Percentiles rank a stretch among this genome's conserved stretches.
Evolutionary conservation across 2,329 filamentous ascomycete species (phyloP).

Genomic region (Parastagonospora avenae): DNA sequence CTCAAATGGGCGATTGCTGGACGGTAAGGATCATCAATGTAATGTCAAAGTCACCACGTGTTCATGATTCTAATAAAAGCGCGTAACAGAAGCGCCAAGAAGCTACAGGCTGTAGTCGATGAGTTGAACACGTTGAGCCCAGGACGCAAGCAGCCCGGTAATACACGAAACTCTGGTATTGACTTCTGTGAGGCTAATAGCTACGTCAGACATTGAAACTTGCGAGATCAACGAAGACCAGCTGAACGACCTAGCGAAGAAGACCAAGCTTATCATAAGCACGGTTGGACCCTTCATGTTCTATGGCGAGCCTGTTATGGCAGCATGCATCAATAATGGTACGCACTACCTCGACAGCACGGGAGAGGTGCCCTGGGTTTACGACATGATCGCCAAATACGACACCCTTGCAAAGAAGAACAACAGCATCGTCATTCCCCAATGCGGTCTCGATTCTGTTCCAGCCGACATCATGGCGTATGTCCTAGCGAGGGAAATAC

Average conservation of each 20-base stretch:
- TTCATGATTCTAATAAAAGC: too few species aligned
- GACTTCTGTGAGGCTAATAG: constrained; percentile 1
- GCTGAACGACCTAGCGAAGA: constrained; percentile 57
- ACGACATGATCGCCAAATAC: constrained; percentile 66
- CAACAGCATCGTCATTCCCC: constrained; percentile 65
- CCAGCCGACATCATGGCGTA: constrained; percentile 64
- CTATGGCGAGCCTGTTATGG: constrained; percentile 68
- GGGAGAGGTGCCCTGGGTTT: constrained; percentile 68
- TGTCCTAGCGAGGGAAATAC: constrained; percentile 59
- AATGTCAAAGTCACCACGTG: too few species aligned
- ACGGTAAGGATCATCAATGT: constrained; percentile 47
- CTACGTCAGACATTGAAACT: constrained; percentile 45
- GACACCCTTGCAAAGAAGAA: constrained; percentile 63
- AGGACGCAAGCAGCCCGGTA: constrained; percentile 74
- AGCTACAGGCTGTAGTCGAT: constrained; percentile 71
- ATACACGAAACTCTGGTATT: constrained; percentile 2
- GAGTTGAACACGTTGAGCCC: constrained; percentile 70
- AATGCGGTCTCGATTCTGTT: constrained; percentile 65
- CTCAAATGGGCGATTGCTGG: constrained; percentile 89
- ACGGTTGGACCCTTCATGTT: constrained; percentile 68
- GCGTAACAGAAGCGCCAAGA: constrained; percentile 61
- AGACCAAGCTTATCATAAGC: constrained; percentile 64
- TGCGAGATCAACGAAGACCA: constrained; percentile 55
- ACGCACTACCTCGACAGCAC: constrained; percentile 73
- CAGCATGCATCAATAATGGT: constrained; percentile 67